Conservation (phyloP, 805 yeast species). For the Candida verbasci region DNA sequence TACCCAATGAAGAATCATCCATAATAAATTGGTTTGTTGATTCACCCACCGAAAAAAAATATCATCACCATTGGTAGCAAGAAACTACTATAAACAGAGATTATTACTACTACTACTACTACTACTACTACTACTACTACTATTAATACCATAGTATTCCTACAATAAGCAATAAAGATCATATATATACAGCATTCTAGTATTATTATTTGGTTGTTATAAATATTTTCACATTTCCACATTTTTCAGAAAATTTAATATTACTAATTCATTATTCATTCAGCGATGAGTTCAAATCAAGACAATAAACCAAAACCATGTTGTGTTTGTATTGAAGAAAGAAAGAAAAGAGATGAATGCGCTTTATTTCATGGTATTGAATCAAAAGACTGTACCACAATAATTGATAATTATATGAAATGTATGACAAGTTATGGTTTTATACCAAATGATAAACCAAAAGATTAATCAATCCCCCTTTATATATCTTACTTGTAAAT, state of each 20-base stretch:
- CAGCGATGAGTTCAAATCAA: conserved; percentile 8
- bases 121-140: too few species aligned
- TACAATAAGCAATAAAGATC: too few species aligned
- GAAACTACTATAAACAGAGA: too few species aligned
- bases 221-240: too few species aligned
- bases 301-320: conserved; percentile 83
- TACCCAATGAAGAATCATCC: too few species aligned
- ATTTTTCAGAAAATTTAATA: too few species aligned
- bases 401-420: conserved; percentile 67
- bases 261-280: not conserved
- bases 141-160: too few species aligned
- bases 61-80: too few species aligned
- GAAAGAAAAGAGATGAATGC: conserved; percentile 82
- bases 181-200: too few species aligned
- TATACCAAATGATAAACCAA: conserved; percentile 5
- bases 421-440: conserved; percentile 96
- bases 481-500: conserved; percentile 1
- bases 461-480: not conserved
- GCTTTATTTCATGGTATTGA: conserved; percentile 79
- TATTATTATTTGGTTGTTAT: too few species aligned
- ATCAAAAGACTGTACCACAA: conserved; percentile 69
- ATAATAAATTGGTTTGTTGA: not conserved
- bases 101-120: too few species aligned
- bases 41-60: not conserved
- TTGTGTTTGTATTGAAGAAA: conserved; percentile 88